Percentiles rank a stretch among this genome's conserved stretches.
phyloP scores from a whole-genome alignment of 352 stramenopile genomes.

The Phytophthora tubulina region DNA sequence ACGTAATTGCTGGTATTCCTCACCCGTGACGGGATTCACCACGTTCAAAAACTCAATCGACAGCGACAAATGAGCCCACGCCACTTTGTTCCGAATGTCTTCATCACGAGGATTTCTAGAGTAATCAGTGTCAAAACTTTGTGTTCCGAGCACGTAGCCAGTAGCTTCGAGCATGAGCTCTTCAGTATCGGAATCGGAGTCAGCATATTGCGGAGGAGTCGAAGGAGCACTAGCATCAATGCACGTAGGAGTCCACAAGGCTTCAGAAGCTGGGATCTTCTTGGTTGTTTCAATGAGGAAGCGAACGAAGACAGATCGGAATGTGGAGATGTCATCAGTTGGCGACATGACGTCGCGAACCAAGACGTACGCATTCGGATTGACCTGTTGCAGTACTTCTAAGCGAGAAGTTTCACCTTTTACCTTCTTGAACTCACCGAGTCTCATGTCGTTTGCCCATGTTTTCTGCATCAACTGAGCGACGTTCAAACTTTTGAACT shows the following conservation, averaged over 20 bases:
- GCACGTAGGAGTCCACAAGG: neutral
- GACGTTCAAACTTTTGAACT: conserved; percentile 37
- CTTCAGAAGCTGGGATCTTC: conserved; percentile 17
- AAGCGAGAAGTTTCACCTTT: conserved; percentile 47
- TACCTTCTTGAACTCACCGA: conserved; percentile 52
- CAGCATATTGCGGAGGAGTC: conserved; percentile 20
- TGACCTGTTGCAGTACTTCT: conserved; percentile 50
- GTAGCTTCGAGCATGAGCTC: conserved; percentile 31
- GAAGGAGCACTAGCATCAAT: conserved; percentile 33
- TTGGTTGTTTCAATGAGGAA: conserved; percentile 47
- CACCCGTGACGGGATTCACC: conserved; percentile 36
- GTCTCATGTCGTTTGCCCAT: conserved; percentile 45
- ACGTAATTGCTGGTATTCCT: conserved; percentile 46
- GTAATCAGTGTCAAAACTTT: conserved; percentile 46
- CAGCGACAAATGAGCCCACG: conserved; percentile 52
- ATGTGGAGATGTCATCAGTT: conserved; percentile 35
- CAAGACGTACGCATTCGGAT: conserved; percentile 45
- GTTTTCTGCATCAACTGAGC: conserved; percentile 43
- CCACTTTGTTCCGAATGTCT: conserved; percentile 34
- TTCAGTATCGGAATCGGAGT: conserved; percentile 20
- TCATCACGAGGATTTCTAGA: conserved; percentile 18
- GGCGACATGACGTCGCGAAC: conserved; percentile 48
- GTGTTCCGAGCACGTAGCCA: conserved; percentile 50
- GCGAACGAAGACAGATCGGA: conserved; percentile 53
- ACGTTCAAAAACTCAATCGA: conserved; percentile 54